These are phyloP conservation scores for Syzygium syzygioides DNA, from an alignment of 441 rosid genomes.

Conservation along the genomic window DNA sequence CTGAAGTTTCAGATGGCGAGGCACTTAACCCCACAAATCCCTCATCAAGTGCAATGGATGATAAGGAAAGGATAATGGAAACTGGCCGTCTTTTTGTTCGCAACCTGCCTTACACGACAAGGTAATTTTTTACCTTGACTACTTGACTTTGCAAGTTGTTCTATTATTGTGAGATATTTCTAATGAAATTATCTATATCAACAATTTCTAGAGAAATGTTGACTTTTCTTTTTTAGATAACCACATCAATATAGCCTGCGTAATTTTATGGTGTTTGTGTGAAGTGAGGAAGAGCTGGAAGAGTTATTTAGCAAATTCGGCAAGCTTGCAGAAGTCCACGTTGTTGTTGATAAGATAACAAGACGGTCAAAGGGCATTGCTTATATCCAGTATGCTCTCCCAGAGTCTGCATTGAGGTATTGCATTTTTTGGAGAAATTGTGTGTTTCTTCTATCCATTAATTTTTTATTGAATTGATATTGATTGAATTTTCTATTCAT, in stretches of 20 bases:
- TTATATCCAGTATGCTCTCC: slow-evolving; percentile 51
- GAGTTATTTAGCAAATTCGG: slow-evolving; percentile 64
- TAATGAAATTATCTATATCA: too few species aligned
- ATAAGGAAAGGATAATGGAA: slow-evolving; percentile 31
- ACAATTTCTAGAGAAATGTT: not conserved
- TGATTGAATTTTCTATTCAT: not conserved
- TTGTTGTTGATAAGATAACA: slow-evolving; percentile 81
- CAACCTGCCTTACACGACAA: slow-evolving; percentile 74
- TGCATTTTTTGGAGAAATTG: not conserved
- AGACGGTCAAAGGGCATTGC: slow-evolving; percentile 88
- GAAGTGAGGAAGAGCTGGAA: slow-evolving; percentile 84
- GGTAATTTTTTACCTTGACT: slow-evolving; percentile 21
- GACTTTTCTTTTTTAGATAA: not conserved
- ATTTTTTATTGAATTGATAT: not conserved
- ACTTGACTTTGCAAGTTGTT: not conserved
- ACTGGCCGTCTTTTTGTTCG: slow-evolving; percentile 76
- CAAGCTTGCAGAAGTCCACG: slow-evolving; percentile 57
- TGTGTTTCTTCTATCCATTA: not conserved
- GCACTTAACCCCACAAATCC: slow-evolving; percentile 1
- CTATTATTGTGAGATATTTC: not conserved
- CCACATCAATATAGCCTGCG: not conserved
- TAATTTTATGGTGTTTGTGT: not conserved
- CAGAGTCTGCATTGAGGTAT: slow-evolving; percentile 80
- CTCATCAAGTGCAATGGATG: slow-evolving; percentile 27
- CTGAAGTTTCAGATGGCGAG: not conserved